Conservation (phyloP, 2,329 filamentous ascomycete genomes). For the Cladosporium austrohemisphaericum region DNA sequence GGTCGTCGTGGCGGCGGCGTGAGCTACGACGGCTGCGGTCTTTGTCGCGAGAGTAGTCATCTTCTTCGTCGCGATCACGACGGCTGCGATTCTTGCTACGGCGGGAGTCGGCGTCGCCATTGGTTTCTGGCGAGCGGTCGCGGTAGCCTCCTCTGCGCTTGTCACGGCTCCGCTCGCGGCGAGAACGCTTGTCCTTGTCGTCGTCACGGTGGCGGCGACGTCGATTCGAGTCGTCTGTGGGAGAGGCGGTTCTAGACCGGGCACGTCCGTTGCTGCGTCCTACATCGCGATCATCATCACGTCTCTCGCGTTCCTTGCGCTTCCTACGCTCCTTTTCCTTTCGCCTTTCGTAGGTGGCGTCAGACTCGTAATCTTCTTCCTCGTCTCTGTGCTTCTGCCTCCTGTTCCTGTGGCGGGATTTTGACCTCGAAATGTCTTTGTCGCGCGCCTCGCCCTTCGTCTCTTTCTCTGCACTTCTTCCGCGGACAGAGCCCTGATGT, state of each 20-base stretch:
- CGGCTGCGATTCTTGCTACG: constrained; percentile 31
- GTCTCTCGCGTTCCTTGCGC: constrained; percentile 36
- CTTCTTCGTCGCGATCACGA: constrained; percentile 32
- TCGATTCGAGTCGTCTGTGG: constrained; percentile 53
- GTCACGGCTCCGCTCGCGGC: constrained; percentile 40
- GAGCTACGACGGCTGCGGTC: constrained; percentile 37
- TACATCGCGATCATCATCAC: constrained; percentile 46
- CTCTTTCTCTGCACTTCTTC: constrained; percentile 7
- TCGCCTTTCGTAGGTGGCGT: constrained; percentile 36
- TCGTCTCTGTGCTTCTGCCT: constrained; percentile 51
- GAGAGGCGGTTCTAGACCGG: constrained; percentile 63
- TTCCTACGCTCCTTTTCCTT: constrained; percentile 32
- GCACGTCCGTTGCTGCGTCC: constrained; percentile 43
- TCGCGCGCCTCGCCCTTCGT: constrained; percentile 22
- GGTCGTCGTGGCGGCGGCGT: constrained; percentile 48
- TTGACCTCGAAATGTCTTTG: constrained; percentile 30
- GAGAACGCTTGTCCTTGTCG: constrained; percentile 38
- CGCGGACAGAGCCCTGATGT: constrained; percentile 11
- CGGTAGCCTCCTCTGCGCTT: constrained; percentile 35
- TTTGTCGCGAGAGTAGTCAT: constrained; percentile 21
- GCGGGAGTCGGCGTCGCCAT: constrained; percentile 21
- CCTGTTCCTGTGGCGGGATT: constrained; percentile 46
- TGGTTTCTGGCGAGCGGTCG: constrained; percentile 31
- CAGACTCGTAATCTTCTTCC: constrained; percentile 39
- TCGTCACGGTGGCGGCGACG: constrained; percentile 55